A percentile compares a stretch with the other conserved stretches of the same genome.
These are phyloP conservation scores for Agrocybe chaxingu DNA, from an alignment of 768 basidiomycete genomes.

Conservation along the genomic window DNA sequence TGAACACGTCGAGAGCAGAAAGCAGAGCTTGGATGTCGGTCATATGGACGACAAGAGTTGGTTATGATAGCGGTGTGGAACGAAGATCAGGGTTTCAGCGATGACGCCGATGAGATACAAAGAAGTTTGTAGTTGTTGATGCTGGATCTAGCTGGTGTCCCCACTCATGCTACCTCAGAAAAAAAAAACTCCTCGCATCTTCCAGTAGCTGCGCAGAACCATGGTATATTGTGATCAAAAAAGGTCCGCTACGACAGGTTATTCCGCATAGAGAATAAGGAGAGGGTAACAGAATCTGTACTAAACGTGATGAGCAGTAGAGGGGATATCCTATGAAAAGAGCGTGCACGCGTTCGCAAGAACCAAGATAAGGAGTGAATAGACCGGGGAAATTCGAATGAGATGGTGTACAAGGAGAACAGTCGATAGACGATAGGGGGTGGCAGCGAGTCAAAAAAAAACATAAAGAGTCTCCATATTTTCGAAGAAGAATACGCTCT, in stretches of 20 bases:
- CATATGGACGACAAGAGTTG: constrained; percentile 39
- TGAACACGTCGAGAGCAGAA: constrained; percentile 77
- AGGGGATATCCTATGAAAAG: constrained; percentile 57
- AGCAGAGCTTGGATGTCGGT: constrained; percentile 68
- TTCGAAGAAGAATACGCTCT: constrained; percentile 25
- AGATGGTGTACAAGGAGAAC: constrained; percentile 38
- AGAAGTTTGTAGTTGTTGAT: constrained; percentile 37
- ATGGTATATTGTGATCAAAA: constrained; percentile 46
- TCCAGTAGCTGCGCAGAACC: constrained; percentile 22
- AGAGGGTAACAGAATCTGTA: constrained; percentile 38
- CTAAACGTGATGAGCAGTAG: constrained; percentile 48
- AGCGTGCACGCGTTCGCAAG: constrained; percentile 54
- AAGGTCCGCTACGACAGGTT: constrained; percentile 31
- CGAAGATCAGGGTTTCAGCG: constrained; percentile 11
- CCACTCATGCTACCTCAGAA: not conserved
- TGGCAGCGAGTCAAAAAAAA: constrained; percentile 24
- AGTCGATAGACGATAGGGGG: constrained; percentile 20
- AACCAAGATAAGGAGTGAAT: constrained; percentile 45
- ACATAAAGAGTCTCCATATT: constrained; percentile 22
- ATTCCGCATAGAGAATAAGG: constrained; percentile 43
- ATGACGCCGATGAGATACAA: constrained; percentile 8
- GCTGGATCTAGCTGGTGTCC: constrained; percentile 9
- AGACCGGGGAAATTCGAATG: constrained; percentile 31
- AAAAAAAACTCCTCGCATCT: not conserved
- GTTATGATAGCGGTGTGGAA: constrained; percentile 10